Conservation (phyloP, 257 asterid genomes). For the Dorcoceras hygrometricum region DNA sequence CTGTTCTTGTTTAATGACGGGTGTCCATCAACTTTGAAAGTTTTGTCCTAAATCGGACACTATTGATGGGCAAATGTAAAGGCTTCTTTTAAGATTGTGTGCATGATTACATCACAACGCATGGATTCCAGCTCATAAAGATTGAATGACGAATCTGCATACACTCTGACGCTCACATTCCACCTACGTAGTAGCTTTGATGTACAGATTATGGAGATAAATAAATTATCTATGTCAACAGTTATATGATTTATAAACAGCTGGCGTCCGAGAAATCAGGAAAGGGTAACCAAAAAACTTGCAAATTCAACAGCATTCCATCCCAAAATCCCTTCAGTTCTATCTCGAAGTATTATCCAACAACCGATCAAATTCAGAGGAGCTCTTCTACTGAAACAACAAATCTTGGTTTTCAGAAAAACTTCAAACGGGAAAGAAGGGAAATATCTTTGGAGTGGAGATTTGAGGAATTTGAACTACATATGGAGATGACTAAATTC, state of each 20-base stretch:
- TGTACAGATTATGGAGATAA: neutral
- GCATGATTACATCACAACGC: conserved; percentile 25
- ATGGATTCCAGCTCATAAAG: conserved; percentile 28
- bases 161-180: conserved; percentile 22
- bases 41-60: neutral
- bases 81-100: neutral
- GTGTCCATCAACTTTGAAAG: neutral
- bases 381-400: no score
- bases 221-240: neutral
- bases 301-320: no score
- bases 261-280: no score
- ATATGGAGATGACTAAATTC: neutral
- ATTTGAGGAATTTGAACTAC: neutral
- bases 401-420: no score
- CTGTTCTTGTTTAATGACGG: neutral
- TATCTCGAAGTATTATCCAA: no score
- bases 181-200: neutral
- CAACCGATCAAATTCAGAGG: no score
- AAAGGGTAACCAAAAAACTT: no score
- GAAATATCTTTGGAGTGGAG: neutral
- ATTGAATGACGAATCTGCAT: conserved; percentile 4
- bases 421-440: no score
- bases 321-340: no score
- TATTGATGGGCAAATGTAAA: neutral
- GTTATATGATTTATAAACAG: no score